Evolutionary conservation across 176 grass and related monocot species (phyloP).

Genomic region (Triticum timopheevii): DNA sequence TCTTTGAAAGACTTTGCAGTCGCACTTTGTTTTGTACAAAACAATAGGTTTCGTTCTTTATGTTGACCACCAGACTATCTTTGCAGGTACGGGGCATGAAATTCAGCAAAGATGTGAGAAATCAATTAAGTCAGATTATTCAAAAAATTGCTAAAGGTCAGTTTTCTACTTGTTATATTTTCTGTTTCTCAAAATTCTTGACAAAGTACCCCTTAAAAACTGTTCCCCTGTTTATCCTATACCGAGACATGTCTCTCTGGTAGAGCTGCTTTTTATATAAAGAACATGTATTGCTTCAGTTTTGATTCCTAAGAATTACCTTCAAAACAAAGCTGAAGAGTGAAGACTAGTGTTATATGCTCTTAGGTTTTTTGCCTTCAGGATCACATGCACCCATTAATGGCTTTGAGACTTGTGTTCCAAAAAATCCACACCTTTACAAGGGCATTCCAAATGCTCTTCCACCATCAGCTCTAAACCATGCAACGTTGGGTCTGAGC

Average conservation of each 20-base stretch:
- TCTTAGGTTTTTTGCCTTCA: not conserved
- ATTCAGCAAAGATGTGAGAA: constrained; percentile 96
- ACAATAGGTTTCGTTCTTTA: not conserved
- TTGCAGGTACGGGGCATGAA: constrained; percentile 82
- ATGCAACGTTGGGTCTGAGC: not conserved
- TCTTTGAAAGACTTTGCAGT: not conserved
- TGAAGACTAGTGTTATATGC: not conserved
- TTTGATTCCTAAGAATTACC: constrained; percentile 19
- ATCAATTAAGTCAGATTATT: constrained; percentile 88
- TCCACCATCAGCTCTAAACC: not conserved
- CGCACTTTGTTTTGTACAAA: not conserved
- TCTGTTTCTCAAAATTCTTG: constrained; percentile 5
- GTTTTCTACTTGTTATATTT: constrained; percentile 21
- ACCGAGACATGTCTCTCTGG: not conserved
- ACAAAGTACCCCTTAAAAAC: not conserved
- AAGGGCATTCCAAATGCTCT: not conserved
- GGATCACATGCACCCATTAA: not conserved
- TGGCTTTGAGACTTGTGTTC: not conserved
- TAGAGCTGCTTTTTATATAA: not conserved
- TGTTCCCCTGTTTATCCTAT: not conserved
- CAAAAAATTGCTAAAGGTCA: constrained; percentile 84
- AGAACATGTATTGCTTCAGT: not conserved
- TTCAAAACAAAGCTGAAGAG: not conserved
- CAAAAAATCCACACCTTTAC: not conserved
- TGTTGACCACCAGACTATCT: not conserved